Conservation (phyloP, 495 filamentous ascomycete species). For the Xylaria scruposa region DNA sequence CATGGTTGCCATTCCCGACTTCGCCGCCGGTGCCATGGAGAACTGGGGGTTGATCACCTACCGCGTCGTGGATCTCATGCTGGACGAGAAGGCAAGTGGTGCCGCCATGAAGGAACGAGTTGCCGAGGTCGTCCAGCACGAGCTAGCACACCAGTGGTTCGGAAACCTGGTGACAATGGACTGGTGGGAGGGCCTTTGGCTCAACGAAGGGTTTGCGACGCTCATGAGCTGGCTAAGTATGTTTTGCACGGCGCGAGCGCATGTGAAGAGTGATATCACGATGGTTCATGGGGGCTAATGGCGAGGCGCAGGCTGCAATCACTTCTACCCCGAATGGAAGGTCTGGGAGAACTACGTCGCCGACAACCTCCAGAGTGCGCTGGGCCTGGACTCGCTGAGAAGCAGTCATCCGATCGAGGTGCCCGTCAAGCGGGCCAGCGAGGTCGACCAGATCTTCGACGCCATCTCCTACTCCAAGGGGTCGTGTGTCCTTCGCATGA, state of each 20-base stretch:
- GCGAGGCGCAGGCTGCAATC: constrained; percentile 68
- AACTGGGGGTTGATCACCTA: constrained; percentile 99
- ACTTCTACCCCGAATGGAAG: constrained; percentile 98
- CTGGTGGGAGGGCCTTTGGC: constrained; percentile 98
- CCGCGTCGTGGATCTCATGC: constrained; percentile 86
- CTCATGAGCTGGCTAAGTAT: constrained; percentile 66
- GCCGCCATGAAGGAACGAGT: constrained; percentile 93
- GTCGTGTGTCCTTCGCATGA: constrained; percentile 95
- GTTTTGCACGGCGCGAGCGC: constrained; percentile 16
- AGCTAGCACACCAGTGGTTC: constrained; percentile 98
- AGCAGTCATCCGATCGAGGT: constrained; percentile 98
- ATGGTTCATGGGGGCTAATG: constrained; percentile 36
- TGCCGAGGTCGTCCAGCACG: constrained; percentile 94
- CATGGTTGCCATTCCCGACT: constrained; percentile 97
- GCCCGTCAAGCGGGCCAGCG: constrained; percentile 90
- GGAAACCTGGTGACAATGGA: constrained; percentile 99
- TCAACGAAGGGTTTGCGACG: constrained; percentile 97
- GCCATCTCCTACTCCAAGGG: constrained; percentile 98
- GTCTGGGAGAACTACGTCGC: constrained; percentile 97
- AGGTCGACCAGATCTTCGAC: constrained; percentile 99
- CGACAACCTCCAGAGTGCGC: constrained; percentile 85
- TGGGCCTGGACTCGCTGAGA: constrained; percentile 86
- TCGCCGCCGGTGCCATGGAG: constrained; percentile 94
- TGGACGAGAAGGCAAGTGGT: constrained; percentile 90
- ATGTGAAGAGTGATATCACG: not conserved